Evolutionary conservation across 768 basidiomycete species (phyloP), one percentile per base, ranked within the genome.

Genomic region (Trametes maxima): DNA sequence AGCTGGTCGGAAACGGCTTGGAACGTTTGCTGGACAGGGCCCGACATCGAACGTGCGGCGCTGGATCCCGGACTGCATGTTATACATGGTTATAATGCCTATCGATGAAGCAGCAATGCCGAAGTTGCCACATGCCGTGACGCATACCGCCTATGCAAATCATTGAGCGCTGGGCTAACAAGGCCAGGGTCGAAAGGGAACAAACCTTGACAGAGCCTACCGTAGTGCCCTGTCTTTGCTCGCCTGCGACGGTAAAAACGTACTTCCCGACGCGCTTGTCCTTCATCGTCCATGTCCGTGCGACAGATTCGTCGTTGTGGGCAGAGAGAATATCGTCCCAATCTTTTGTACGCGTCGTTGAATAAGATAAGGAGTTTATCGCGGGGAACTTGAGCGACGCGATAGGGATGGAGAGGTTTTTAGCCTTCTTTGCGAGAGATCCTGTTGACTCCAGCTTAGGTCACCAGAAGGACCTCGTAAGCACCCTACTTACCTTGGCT

Each of bases 311-410:
- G 48, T 94, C 92, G 1, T 83, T 78, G 72, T 98, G 95, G 0
- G 86, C 85, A n/a, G 95, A 95, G 5, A 99, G 73, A 45, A 98
- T 88, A 69, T 98, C 95, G 69, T 98, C 96, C 97, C 97, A 99
- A 64, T 99, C 95, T 72, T 94, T 96, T 10, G 91, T 82, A 25
- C 95, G 84, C 0, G 88, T 80, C 0, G 86, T 81, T 0, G 94
- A 94, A 72, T 86, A 89, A 0, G 94, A 85, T 8, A 98, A 78
- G 7, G 89, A 79, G 1, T 85, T 87, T 35, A 97, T 81, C 0
- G 92, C 81, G 14, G 94, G 87, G 50, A 94, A 89, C 74, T 98
- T 97, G 54, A 98, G 82, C 0, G 87, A 88, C 2, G 88, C 81
- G 7, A 94, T 75, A 2, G 93, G 88, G 35, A 95, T 88, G 16